Conservation (phyloP, 805 yeast species). For the Candida lessepsii region DNA sequence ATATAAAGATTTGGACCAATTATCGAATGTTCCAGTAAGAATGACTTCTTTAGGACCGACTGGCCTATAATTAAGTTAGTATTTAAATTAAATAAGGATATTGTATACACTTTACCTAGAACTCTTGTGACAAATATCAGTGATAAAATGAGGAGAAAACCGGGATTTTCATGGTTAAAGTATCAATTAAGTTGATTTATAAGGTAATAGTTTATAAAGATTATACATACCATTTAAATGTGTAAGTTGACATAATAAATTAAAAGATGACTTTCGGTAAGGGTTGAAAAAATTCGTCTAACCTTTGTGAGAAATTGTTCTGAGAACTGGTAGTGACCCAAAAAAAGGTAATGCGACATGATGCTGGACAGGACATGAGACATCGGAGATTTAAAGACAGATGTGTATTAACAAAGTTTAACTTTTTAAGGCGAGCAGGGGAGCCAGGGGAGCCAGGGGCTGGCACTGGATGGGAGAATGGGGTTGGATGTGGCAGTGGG, state of each 20-base stretch:
- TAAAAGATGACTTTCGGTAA: not conserved
- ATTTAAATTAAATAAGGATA: too few species aligned
- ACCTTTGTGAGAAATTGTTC: not conserved
- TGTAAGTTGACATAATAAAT: slow-evolving; percentile 30
- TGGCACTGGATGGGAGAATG: too few species aligned
- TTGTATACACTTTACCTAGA: too few species aligned
- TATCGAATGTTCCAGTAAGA: slow-evolving; percentile 69
- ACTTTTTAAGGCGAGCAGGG: too few species aligned
- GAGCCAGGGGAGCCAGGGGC: too few species aligned
- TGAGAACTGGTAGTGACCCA: slow-evolving; percentile 1
- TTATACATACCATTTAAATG: slow-evolving; percentile 41
- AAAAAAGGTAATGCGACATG: slow-evolving; percentile 1
- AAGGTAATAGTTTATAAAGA: not conserved
- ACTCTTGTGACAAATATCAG: too few species aligned
- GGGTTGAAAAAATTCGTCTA: slow-evolving; percentile 8
- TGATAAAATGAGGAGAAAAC: too few species aligned
- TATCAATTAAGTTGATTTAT: not conserved
- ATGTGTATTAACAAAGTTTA: too few species aligned
- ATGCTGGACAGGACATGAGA: not conserved
- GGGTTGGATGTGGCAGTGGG: too few species aligned
- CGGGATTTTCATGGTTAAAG: not conserved
- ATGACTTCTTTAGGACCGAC: slow-evolving; percentile 51
- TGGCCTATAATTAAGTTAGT: slow-evolving; percentile 33
- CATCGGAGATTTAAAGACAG: too few species aligned
- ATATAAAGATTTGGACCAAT: slow-evolving; percentile 60